Evolutionary conservation across 345 rosid genomes (phyloP).

Genomic region (Nasturtium officinale): DNA sequence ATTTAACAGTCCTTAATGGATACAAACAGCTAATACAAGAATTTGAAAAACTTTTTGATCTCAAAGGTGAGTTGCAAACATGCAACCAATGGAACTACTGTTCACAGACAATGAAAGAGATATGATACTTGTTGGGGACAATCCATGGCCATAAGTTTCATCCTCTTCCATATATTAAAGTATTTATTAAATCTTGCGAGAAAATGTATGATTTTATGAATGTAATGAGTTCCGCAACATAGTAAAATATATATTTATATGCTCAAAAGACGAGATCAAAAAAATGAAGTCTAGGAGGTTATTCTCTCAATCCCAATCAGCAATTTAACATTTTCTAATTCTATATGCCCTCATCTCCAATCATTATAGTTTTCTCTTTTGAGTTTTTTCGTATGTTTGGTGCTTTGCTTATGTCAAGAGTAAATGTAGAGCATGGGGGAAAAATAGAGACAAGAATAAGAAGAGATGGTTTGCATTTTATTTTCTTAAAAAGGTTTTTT

Average conservation of each 20-base stretch:
- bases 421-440: too few species aligned
- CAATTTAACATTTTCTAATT: background rate
- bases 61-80: conserved; percentile 50
- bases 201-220: background rate
- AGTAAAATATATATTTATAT: background rate
- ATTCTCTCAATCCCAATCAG: background rate
- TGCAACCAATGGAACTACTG: conserved; percentile 53
- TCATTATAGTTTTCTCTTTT: too few species aligned
- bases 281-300: background rate
- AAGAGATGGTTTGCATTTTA: too few species aligned
- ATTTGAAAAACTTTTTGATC: conserved; percentile 60
- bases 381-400: too few species aligned
- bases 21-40: conserved; percentile 55
- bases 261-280: background rate
- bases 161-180: background rate
- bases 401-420: too few species aligned
- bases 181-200: background rate
- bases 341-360: too few species aligned
- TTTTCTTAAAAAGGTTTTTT: too few species aligned
- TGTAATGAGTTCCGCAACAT: background rate
- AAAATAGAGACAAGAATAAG: too few species aligned
- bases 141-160: conserved; percentile 71
- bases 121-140: conserved; percentile 76
- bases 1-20: conserved; percentile 55
- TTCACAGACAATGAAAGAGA: conserved; percentile 67